Evolutionary conservation across 108 stramenopile genomes (phyloP), one percentile per base, ranked within the genome.

Genomic region (Cyclotella kingstonii): DNA sequence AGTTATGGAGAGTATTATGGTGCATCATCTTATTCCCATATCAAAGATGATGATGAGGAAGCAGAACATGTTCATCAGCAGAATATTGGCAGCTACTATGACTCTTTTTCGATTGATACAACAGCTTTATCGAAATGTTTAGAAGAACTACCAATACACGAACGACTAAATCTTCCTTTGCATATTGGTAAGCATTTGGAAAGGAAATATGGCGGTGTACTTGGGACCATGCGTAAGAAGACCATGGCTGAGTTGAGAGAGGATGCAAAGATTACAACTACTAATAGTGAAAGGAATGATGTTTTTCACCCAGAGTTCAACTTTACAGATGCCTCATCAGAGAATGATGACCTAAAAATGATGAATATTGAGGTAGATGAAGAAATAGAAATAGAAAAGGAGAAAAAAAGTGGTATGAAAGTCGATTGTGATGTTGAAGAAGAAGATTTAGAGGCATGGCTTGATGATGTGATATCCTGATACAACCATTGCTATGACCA

Each of bases 161-260:
- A 54, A 10, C 5, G 53, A 3, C 21, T 54, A 8, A 35, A 54
- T 54, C 21, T 54, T 10, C 53, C 53, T 38, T 4, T 18, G 5
- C 53, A 54, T 35, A 5, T 54, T 1, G 53, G 53, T 14, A 54
- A 35, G 33, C 53, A 54, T 38, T 38, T 54, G 35, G 35, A 54
- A 36, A 36, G 38, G 15, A 54, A 23, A 14, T 54, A 54, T 54
- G 53, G 53, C 1, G 33, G 34, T 18, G 9, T 9, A 9, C 7
- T 7, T 9, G 36, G 36, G 7, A 9, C 36, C 11, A 26, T 19
- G 35, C 53, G 34, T 17, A 54, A 54, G 19, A 54, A 54, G 53
- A 54, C 53, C 27, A 4, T 54, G 53, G 53, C 53, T 1, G 53
- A 54, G 36, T 54, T 54, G 53, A 54, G 53, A 38, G 53, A 54